These are phyloP conservation scores for Naematelia aurantialba DNA, from an alignment of 768 basidiomycete species.

Conservation along the genomic window DNA sequence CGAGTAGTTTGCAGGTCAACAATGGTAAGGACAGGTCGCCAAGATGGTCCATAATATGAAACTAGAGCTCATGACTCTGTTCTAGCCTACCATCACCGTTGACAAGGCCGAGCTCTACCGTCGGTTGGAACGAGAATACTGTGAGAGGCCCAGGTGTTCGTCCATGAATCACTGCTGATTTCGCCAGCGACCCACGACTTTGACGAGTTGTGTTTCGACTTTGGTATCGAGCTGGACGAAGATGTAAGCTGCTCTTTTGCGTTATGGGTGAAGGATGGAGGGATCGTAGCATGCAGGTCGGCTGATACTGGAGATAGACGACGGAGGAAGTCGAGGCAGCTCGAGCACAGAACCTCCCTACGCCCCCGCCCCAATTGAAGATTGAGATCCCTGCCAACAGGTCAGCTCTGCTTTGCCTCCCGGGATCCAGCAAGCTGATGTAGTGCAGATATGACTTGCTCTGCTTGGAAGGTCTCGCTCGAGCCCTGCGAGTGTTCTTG, in stretches of 20 bases:
- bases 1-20: neutral
- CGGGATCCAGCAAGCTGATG: slow-evolving; percentile 7
- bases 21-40: neutral
- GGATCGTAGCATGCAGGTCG: neutral
- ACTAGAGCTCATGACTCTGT: neutral
- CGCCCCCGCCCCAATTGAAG: slow-evolving; percentile 88
- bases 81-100: slow-evolving; percentile 82
- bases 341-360: slow-evolving; percentile 75
- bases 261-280: neutral
- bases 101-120: slow-evolving; percentile 93
- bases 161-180: neutral
- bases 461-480: slow-evolving; percentile 91
- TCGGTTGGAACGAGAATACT: slow-evolving; percentile 74
- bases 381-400: slow-evolving; percentile 99
- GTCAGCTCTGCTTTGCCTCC: slow-evolving; percentile 49
- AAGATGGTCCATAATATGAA: neutral
- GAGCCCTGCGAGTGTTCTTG: slow-evolving; percentile 78
- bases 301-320: slow-evolving; percentile 58
- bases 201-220: slow-evolving; percentile 92
- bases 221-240: slow-evolving; percentile 94
- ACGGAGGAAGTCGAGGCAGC: slow-evolving; percentile 79
- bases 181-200: slow-evolving; percentile 82
- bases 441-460: slow-evolving; percentile 82
- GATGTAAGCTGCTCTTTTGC: slow-evolving; percentile 63
- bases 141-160: slow-evolving; percentile 53